phyloP scores from a whole-genome alignment of 2,329 filamentous ascomycete species.

The Dothistroma septosporum region DNA sequence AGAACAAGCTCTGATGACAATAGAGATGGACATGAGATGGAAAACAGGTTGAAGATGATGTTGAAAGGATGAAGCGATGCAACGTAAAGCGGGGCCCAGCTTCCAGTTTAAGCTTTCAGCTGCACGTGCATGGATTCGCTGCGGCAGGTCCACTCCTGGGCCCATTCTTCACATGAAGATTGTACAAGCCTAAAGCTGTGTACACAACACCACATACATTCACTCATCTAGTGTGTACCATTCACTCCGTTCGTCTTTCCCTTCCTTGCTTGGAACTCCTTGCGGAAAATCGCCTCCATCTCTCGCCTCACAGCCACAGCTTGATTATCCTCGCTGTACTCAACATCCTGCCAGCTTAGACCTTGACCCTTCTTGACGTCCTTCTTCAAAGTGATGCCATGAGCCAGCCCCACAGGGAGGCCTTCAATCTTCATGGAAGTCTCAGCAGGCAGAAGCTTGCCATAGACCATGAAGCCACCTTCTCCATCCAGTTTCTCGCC shows the following conservation, averaged over 20 bases:
- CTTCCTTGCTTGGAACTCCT: constrained; percentile 20
- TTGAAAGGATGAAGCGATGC: not conserved
- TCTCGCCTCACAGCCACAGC: constrained; percentile 41
- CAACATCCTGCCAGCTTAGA: constrained; percentile 45
- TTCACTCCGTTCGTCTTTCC: constrained; percentile 5
- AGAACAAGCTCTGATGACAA: not conserved
- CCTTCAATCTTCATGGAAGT: constrained; percentile 41
- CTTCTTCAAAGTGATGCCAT: constrained; percentile 41
- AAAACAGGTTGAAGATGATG: not conserved
- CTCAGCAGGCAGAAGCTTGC: constrained; percentile 41
- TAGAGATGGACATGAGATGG: not conserved
- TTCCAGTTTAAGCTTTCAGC: not conserved
- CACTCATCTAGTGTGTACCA: not conserved
- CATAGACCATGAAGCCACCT: constrained; percentile 46
- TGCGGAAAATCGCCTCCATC: constrained; percentile 41
- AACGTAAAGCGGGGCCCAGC: not conserved
- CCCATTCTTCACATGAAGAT: not conserved
- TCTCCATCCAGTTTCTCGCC: constrained; percentile 46
- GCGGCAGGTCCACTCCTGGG: no score
- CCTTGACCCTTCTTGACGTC: constrained; percentile 42
- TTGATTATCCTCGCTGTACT: constrained; percentile 40
- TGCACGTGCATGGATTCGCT: not conserved
- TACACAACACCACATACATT: not conserved
- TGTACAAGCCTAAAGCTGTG: not conserved
- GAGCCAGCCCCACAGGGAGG: constrained; percentile 44